These are phyloP conservation scores for Auricularia sp. DNA, from an alignment of 768 basidiomycete genomes.

Conservation along the genomic window DNA sequence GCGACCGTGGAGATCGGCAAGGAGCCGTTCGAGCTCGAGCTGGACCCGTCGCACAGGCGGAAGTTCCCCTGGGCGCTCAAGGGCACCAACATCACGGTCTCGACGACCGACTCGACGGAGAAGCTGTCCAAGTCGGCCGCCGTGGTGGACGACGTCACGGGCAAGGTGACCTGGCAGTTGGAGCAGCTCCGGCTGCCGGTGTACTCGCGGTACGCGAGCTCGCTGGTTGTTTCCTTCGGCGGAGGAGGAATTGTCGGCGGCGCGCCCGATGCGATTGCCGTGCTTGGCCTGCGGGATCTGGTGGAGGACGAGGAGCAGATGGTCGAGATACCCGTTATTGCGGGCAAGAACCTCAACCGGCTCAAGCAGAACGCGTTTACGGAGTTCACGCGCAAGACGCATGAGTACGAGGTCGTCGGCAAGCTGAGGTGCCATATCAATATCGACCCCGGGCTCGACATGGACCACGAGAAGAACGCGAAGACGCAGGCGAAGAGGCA, in stretches of 20 bases:
- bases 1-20: conserved; percentile 46
- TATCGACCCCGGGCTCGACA: conserved; percentile 32
- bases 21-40: background rate
- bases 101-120: conserved; percentile 27
- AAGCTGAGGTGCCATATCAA: conserved; percentile 26
- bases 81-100: conserved; percentile 27
- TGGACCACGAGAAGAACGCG: conserved; percentile 6
- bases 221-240: conserved; percentile 35
- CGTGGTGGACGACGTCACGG: background rate
- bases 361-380: conserved; percentile 36
- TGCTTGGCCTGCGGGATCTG: conserved; percentile 45
- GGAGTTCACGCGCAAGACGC: conserved; percentile 31
- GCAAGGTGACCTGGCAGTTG: conserved; percentile 25
- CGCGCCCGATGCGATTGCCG: conserved; percentile 32
- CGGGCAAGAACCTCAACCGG: conserved; percentile 21
- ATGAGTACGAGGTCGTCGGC: conserved; percentile 30
- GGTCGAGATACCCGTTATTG: conserved; percentile 35
- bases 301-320: conserved; percentile 38
- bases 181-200: conserved; percentile 34
- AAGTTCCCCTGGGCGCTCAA: conserved; percentile 13
- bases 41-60: background rate
- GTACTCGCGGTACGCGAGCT: conserved; percentile 37
- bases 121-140: conserved; percentile 29
- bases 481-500: conserved; percentile 25
- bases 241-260: conserved; percentile 16